Evolutionary conservation across 345 rosid species (phyloP), one percentile per base, ranked within the genome.

Genomic region (Triadica sebifera): DNA sequence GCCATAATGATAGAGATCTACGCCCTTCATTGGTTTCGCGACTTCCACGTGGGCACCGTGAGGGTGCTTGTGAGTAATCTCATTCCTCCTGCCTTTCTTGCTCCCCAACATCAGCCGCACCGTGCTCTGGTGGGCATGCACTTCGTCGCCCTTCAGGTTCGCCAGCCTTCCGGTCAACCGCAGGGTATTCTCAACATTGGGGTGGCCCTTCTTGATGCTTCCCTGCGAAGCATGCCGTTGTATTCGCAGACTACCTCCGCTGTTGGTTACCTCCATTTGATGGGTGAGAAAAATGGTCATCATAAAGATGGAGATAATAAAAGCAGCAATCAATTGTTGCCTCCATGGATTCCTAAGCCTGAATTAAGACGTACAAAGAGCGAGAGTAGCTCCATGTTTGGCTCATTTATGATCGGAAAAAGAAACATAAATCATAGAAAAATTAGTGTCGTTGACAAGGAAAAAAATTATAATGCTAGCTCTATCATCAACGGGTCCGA

Each of bases 201-300:
- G 0, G 92, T 94, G 3, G 86, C 92, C 2, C 56, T 94, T 34
- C 95, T 94, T 1, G 96, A 92, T 46, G 89, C 97, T 50, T 89
- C 98, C 25, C 86, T 85, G 95, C 81, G 95, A 51, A 94, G 98
- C 85, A 86, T 94, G 98, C 98, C 98, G 0, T 75, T 94, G 67
- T 90, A 89, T 45, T 77, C 89, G 13, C 84, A 85, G 22, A 74
- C 85, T 6, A 65, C 89, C 0, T 94, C 98, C 2, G 98, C 98
- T 8, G 91, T 92, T 3, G 98, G 95, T 13, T 94, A 89, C 53
- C 86, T 89, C 12, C 89, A 94, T 61, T 79, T 94, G 41, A 91
- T 94, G 78, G 97, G 95, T 0, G 90, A 87, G 38, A 85, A 86
- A 4, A 91, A 87, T 1, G 10, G 37, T 8, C 3, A 20, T 6